Percentiles rank a stretch among this genome's conserved stretches.
These are phyloP conservation scores for Pseudocercospora cruenta DNA, from an alignment of 2,329 filamentous ascomycete genomes.

Conservation along the genomic window DNA sequence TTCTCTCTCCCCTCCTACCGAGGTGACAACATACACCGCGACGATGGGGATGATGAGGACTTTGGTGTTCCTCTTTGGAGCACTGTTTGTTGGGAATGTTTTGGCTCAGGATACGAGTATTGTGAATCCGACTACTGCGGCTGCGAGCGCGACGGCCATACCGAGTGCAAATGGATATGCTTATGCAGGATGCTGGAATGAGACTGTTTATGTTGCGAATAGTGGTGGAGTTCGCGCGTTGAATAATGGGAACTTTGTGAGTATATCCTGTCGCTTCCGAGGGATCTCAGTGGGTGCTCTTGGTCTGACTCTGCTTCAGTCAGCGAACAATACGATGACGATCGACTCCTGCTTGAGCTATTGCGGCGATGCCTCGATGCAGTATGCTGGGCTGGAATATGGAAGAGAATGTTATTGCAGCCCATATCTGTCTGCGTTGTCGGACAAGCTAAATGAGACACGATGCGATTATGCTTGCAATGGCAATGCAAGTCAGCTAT, in stretches of 20 bases:
- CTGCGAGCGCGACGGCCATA: slow-evolving; percentile 29
- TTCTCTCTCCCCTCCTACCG: not conserved
- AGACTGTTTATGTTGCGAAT: slow-evolving; percentile 50
- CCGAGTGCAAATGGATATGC: slow-evolving; percentile 43
- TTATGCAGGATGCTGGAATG: slow-evolving; percentile 64
- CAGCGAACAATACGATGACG: slow-evolving; percentile 53
- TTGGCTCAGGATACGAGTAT: slow-evolving; percentile 31
- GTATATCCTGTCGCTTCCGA: not conserved
- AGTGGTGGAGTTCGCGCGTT: slow-evolving; percentile 53
- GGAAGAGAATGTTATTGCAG: slow-evolving; percentile 65
- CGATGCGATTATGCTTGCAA: slow-evolving; percentile 58
- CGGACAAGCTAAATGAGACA: slow-evolving; percentile 51
- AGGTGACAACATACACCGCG: not conserved
- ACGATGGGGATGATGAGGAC: not conserved
- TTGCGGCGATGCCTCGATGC: slow-evolving; percentile 46
- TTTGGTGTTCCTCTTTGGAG: not conserved
- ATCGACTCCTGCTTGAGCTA: slow-evolving; percentile 56
- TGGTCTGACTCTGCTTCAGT: slow-evolving; percentile 19
- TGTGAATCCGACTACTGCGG: slow-evolving; percentile 35
- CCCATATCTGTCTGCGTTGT: slow-evolving; percentile 52
- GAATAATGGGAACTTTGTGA: slow-evolving; percentile 47
- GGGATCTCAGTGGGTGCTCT: too few species aligned
- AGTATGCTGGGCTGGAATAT: slow-evolving; percentile 61
- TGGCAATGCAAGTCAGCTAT: slow-evolving; percentile 56
- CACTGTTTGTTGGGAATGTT: slow-evolving; percentile 6